Evolutionary conservation across 805 yeast species (phyloP).

Genomic region (Wickerhamiella kurtzmanii): DNA sequence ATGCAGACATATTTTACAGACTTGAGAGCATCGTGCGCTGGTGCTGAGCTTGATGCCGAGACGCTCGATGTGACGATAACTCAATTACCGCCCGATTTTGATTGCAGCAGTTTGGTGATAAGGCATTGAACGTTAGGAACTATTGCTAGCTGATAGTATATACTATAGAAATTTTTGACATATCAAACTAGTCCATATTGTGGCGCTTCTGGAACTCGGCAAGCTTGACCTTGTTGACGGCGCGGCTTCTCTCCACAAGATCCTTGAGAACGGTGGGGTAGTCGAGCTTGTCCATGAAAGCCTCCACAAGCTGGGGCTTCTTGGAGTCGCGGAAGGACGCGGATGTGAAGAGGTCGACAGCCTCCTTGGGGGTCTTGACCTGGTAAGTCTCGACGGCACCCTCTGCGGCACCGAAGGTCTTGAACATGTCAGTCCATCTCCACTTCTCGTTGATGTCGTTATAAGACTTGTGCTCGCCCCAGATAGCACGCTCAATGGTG

Average conservation of each 20-base stretch:
- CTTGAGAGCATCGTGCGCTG: conserved; percentile 21
- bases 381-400: conserved; percentile 23
- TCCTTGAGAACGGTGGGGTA: conserved; percentile 46
- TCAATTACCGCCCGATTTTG: conserved; percentile 19
- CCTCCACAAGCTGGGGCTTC: conserved; percentile 42
- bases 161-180: no score
- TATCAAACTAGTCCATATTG: not conserved
- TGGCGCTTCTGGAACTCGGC: conserved; percentile 10
- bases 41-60: conserved; percentile 16
- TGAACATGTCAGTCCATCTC: conserved; percentile 63
- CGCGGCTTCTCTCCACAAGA: conserved; percentile 20
- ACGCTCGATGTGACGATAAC: conserved; percentile 18
- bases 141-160: no score
- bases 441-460: conserved; percentile 73
- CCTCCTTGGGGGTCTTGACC: conserved; percentile 30
- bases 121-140: no score
- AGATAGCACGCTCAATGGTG: conserved; percentile 76
- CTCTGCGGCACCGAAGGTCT: conserved; percentile 35
- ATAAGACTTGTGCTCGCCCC: conserved; percentile 62
- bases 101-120: conserved; percentile 8
- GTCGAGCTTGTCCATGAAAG: conserved; percentile 44
- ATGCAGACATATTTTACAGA: conserved; percentile 19
- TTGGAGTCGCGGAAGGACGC: conserved; percentile 26
- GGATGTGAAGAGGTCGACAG: conserved; percentile 28
- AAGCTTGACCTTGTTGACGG: conserved; percentile 17